Evolutionary conservation across 176 grass and related monocot species (phyloP).

Genomic region (Oryza brachyantha): DNA sequence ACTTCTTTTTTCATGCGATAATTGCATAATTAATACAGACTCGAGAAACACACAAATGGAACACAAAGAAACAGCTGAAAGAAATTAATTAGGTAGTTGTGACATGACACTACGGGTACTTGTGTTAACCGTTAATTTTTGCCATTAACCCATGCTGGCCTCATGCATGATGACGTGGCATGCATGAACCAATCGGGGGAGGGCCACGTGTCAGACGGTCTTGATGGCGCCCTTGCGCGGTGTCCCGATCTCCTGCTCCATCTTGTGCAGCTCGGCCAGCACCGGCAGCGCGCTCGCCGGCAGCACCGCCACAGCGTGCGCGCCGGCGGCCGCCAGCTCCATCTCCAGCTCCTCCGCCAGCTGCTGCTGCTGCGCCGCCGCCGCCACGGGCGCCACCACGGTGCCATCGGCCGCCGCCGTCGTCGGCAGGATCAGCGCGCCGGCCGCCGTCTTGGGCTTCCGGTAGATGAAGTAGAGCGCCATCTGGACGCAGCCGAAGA

Average conservation of each 20-base stretch:
- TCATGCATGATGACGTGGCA: not conserved
- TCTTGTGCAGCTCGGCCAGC: constrained; percentile 57
- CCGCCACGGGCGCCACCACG: not conserved
- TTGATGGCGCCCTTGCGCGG: constrained; percentile 44
- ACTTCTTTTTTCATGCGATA: not conserved
- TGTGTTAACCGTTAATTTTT: too few species aligned
- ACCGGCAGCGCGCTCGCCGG: constrained; percentile 48
- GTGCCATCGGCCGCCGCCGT: too few species aligned
- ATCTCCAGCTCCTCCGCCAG: constrained; percentile 19
- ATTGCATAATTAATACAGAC: not conserved
- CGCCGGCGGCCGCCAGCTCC: constrained; percentile 22
- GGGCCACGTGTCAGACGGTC: constrained; percentile 9
- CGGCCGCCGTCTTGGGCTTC: constrained; percentile 29
- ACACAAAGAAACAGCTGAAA: not conserved
- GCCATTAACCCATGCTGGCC: too few species aligned
- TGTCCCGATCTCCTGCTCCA: constrained; percentile 42
- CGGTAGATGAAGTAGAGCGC: constrained; percentile 64
- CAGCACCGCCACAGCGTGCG: constrained; percentile 43
- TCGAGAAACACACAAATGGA: not conserved
- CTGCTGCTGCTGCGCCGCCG: constrained; percentile 10
- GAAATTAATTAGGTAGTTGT: not conserved
- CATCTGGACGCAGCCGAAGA: constrained; percentile 78
- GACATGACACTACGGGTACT: too few species aligned
- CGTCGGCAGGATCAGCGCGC: too few species aligned
- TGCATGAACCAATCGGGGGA: not conserved